Percentiles rank a stretch among this genome's conserved stretches.
phyloP scores from a whole-genome alignment of 2,329 filamentous ascomycete species.

The Ascochyta clinopodiicola region DNA sequence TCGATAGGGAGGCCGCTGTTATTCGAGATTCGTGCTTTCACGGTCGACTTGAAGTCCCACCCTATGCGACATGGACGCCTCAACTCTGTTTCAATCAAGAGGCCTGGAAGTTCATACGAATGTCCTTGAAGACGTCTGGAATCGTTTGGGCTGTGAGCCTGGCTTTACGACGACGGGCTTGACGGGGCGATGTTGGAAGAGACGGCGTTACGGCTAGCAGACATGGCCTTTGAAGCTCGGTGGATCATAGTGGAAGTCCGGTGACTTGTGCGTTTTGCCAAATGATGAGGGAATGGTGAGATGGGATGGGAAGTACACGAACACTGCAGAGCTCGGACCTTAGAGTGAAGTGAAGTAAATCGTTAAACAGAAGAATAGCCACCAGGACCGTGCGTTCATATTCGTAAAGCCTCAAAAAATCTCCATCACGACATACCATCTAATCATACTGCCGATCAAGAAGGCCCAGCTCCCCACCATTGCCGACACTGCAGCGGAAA shows the following conservation, averaged over 20 bases:
- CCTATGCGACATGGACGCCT: neutral
- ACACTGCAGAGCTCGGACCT: neutral
- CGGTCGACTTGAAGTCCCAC: neutral
- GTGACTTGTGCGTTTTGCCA: neutral
- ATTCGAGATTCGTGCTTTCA: neutral
- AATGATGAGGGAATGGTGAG: neutral
- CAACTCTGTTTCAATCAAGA: too few species aligned
- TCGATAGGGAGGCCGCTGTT: neutral
- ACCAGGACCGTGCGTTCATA: constrained; percentile 7
- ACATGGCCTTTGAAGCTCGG: neutral
- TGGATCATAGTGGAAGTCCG: neutral
- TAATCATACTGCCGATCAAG: constrained; percentile 31
- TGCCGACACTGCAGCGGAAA: constrained; percentile 25
- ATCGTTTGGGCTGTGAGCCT: too few species aligned
- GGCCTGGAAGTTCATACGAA: too few species aligned
- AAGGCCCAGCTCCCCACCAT: constrained; percentile 38
- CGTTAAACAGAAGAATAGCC: too few species aligned
- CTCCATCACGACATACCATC: constrained; percentile 37
- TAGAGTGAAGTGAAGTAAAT: neutral
- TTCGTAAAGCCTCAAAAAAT: constrained; percentile 20
- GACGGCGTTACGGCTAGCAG: neutral
- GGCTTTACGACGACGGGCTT: neutral
- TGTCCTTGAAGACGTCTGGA: too few species aligned
- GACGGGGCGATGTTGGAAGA: neutral
- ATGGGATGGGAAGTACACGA: neutral